phyloP scores from a whole-genome alignment of 495 filamentous ascomycete species.

The Penicillium simplicissimum region DNA sequence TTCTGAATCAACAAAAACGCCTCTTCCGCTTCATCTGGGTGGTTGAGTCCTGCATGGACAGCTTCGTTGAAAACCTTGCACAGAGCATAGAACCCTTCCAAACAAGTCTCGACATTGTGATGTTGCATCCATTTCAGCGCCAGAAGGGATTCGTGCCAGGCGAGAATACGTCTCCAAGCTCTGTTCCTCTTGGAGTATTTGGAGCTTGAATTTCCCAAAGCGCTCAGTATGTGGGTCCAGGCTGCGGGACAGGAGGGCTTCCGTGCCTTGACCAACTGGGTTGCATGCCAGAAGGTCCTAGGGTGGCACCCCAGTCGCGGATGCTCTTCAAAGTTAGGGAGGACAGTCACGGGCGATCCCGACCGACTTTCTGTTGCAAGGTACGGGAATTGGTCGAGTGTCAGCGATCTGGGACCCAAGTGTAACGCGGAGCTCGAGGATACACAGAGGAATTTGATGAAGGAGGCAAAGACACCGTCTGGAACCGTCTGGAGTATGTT shows the following conservation, averaged over 20 bases:
- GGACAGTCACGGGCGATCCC: conserved; percentile 9
- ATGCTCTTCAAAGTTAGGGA: conserved; percentile 25
- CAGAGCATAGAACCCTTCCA: conserved; percentile 47
- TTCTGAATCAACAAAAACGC: conserved; percentile 23
- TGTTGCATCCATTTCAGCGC: conserved; percentile 42
- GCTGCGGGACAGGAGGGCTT: conserved; percentile 33
- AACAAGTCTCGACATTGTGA: conserved; percentile 39
- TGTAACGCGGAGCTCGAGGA: conserved; percentile 18
- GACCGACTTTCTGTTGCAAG: conserved; percentile 16
- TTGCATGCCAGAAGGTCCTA: conserved; percentile 44
- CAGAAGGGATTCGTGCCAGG: conserved; percentile 44
- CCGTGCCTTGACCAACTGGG: conserved; percentile 40
- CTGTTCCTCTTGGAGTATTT: conserved; percentile 18
- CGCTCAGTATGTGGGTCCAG: conserved; percentile 43
- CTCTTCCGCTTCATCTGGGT: conserved; percentile 29
- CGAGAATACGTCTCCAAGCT: conserved; percentile 35
- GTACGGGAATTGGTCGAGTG: conserved; percentile 36
- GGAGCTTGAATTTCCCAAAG: conserved; percentile 27
- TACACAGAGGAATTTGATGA: conserved; percentile 49
- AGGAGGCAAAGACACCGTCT: conserved; percentile 47
- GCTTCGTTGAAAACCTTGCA: conserved; percentile 48
- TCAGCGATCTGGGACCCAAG: conserved; percentile 16
- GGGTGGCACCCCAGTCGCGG: conserved; percentile 24
- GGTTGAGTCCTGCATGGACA: conserved; percentile 32
- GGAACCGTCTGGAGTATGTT: conserved; percentile 35